phyloP scores from a whole-genome alignment of 768 basidiomycete genomes.

The Neoboletus brunneissimus region DNA sequence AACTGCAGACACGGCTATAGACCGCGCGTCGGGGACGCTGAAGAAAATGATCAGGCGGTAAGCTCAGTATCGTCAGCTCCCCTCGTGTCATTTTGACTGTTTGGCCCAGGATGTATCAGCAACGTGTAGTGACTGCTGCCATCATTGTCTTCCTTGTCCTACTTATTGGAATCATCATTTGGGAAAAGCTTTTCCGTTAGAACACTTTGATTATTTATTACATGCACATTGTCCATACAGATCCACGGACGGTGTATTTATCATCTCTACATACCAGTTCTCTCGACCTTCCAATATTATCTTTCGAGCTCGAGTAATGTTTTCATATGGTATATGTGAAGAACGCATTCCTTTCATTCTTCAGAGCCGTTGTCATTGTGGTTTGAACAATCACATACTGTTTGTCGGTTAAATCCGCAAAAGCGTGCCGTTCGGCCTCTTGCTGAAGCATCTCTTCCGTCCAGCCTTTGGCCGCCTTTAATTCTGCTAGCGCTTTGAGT shows the following conservation, averaged over 20 bases:
- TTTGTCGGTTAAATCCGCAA: constrained; percentile 30
- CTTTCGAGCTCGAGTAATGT: not conserved
- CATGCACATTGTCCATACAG: constrained; percentile 12
- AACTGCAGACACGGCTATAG: constrained; percentile 84
- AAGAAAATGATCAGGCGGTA: constrained; percentile 96
- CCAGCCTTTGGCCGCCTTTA: constrained; percentile 21
- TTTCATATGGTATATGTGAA: constrained; percentile 34
- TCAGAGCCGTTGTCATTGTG: not conserved
- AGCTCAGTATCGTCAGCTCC: constrained; percentile 26
- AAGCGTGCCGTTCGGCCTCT: constrained; percentile 27
- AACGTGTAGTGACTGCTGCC: constrained; percentile 80
- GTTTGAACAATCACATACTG: constrained; percentile 13
- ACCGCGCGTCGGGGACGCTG: constrained; percentile 86
- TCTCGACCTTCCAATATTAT: not conserved
- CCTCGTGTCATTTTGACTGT: constrained; percentile 15
- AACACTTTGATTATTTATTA: constrained; percentile 12
- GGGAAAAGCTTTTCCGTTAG: constrained; percentile 66
- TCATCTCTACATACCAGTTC: constrained; percentile 18
- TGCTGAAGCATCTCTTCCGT: constrained; percentile 20
- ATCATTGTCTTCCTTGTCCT: constrained; percentile 85
- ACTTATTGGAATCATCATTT: constrained; percentile 77
- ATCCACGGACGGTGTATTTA: constrained; percentile 28
- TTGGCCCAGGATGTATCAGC: constrained; percentile 88
- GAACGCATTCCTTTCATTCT: constrained; percentile 29
- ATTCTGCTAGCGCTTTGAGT: constrained; percentile 10